phyloP scores from a whole-genome alignment of 1,139 yeast genomes.

The Saccharomyces hybrid region DNA sequence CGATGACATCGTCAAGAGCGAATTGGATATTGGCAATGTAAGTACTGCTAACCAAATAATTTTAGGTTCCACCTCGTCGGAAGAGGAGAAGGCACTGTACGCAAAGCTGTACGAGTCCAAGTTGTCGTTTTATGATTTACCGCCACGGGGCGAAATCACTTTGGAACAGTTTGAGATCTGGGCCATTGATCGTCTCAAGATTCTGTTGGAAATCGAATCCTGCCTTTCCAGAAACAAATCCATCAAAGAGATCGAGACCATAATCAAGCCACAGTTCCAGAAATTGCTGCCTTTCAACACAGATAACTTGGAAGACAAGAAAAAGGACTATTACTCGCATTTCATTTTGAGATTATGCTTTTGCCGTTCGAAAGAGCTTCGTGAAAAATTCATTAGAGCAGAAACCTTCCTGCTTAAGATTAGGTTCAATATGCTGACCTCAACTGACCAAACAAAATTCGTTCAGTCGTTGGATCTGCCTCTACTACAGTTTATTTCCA shows the following conservation, averaged over 20 bases:
- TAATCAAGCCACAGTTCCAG: constrained; percentile 57
- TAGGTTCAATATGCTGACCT: constrained; percentile 58
- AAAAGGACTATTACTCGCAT: constrained; percentile 89
- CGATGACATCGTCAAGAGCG: constrained; percentile 8
- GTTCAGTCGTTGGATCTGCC: constrained; percentile 53
- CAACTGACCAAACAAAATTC: constrained; percentile 65
- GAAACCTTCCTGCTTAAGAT: constrained; percentile 70
- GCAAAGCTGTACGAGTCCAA: constrained; percentile 30
- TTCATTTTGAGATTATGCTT: constrained; percentile 80
- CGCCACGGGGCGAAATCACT: constrained; percentile 81
- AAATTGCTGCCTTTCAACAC: constrained; percentile 55
- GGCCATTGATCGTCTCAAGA: constrained; percentile 87
- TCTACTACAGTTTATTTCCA: constrained; percentile 57
- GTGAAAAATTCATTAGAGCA: constrained; percentile 68
- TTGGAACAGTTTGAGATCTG: constrained; percentile 86
- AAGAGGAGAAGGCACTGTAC: constrained; percentile 28
- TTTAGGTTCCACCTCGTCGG: constrained; percentile 14
- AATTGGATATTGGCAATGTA: constrained; percentile 3
- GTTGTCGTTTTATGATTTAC: constrained; percentile 50
- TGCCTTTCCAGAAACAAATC: constrained; percentile 59
- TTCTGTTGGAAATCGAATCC: constrained; percentile 78
- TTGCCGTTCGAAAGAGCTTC: constrained; percentile 79
- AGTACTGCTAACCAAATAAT: constrained; percentile 8
- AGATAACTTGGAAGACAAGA: constrained; percentile 48
- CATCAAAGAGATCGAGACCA: constrained; percentile 55